phyloP scores from a whole-genome alignment of 2,329 filamentous ascomycete genomes.

The Stagonosporopsis chrysanthemi region DNA sequence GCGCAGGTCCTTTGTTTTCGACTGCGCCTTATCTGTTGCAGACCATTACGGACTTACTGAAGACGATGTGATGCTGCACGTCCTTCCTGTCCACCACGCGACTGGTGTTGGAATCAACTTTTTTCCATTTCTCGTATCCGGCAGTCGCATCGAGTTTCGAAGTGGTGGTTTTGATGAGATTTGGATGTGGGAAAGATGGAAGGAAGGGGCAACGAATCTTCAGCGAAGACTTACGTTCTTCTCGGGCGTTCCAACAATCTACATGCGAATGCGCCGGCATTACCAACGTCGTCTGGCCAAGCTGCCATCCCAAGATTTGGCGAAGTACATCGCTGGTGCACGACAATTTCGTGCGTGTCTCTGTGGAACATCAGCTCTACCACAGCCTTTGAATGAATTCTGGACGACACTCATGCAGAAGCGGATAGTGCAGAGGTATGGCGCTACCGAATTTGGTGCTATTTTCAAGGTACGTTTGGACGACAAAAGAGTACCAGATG shows the following conservation, averaged over 20 bases:
- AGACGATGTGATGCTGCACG: conserved; percentile 45
- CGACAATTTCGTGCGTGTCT: conserved; percentile 52
- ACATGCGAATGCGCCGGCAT: conserved; percentile 45
- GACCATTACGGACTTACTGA: conserved; percentile 45
- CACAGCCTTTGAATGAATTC: conserved; percentile 60
- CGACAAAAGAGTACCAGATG: conserved; percentile 37
- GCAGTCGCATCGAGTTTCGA: conserved; percentile 46
- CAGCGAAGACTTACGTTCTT: conserved; percentile 42
- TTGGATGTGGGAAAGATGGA: conserved; percentile 48
- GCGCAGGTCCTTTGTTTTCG: conserved; percentile 52
- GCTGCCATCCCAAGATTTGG: conserved; percentile 36
- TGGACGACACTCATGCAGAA: conserved; percentile 56
- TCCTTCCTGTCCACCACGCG: conserved; percentile 48
- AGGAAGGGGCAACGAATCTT: conserved; percentile 34
- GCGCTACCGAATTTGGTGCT: conserved; percentile 55
- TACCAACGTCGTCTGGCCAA: conserved; percentile 48
- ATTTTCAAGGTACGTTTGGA: conserved; percentile 53
- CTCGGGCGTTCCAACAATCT: conserved; percentile 49
- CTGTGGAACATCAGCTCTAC: conserved; percentile 59
- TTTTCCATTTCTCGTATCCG: conserved; percentile 45
- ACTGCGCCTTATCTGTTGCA: conserved; percentile 42
- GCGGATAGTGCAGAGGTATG: conserved; percentile 55
- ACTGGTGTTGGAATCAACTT: conserved; percentile 48
- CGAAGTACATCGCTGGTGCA: conserved; percentile 55
- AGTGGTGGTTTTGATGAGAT: conserved; percentile 47